Conservation (phyloP, 257 asterid genomes). For the Phtheirospermum japonicum region DNA sequence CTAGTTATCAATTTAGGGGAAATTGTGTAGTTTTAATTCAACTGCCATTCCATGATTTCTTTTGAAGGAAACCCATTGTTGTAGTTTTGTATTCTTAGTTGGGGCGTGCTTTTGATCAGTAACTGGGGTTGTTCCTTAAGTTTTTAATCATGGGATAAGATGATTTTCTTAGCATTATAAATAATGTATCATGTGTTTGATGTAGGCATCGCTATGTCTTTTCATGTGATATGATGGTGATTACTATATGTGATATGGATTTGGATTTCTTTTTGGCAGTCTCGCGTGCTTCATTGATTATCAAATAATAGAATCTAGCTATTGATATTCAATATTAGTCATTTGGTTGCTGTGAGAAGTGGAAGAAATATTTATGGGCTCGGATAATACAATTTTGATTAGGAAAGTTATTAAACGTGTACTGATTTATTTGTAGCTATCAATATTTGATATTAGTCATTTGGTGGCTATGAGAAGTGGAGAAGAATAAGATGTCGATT, state of each 20-base stretch:
- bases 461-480: too few relatives aligned
- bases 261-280: neutral
- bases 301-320: neutral
- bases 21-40: conserved; percentile 31
- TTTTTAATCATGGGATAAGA: neutral
- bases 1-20: conserved; percentile 22
- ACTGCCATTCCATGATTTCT: conserved; percentile 19
- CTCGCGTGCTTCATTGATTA: neutral
- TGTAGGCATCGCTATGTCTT: neutral
- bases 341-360: conserved; percentile 13
- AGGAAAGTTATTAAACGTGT: conserved; percentile 10
- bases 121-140: conserved; percentile 24
- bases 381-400: neutral
- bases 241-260: conserved; percentile 2
- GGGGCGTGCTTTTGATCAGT: conserved; percentile 24
- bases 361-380: neutral
- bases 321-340: neutral
- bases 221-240: conserved; percentile 12
- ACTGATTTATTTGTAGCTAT: neutral
- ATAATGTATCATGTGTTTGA: conserved; percentile 12
- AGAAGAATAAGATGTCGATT: too few relatives aligned
- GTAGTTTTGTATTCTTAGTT: conserved; percentile 19
- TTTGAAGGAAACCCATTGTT: conserved; percentile 26
- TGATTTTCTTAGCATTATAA: conserved; percentile 4
- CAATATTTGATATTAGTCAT: too few relatives aligned